Percentiles rank a stretch among this genome's conserved stretches.
These are phyloP conservation scores for Schizosaccharomyces versatilis DNA, from an alignment of 1,139 yeast genomes.

Conservation along the genomic window DNA sequence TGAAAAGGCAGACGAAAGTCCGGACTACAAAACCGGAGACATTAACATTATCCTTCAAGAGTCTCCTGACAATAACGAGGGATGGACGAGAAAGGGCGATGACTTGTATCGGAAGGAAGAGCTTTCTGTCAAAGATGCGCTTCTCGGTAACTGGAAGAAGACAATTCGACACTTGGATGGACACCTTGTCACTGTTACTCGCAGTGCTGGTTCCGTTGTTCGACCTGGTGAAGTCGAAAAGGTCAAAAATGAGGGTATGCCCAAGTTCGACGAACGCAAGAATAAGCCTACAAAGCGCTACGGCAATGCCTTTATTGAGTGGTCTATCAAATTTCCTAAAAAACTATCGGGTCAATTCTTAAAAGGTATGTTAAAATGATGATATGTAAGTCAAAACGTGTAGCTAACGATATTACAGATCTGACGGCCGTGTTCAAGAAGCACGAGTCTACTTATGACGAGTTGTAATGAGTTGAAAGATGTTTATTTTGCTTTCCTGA, in stretches of 20 bases:
- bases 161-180: constrained; percentile 42
- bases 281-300: constrained; percentile 16
- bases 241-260: constrained; percentile 69
- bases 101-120: constrained; percentile 66
- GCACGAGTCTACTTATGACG: not conserved
- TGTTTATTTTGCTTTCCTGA: no score
- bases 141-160: constrained; percentile 60
- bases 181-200: constrained; percentile 28
- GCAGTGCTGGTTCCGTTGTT: constrained; percentile 32
- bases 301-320: constrained; percentile 4
- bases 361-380: not conserved
- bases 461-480: not conserved
- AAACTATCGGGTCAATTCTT: not conserved
- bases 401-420: not conserved
- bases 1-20: constrained; percentile 69
- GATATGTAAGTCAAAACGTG: not conserved
- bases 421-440: not conserved
- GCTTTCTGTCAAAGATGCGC: constrained; percentile 47
- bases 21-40: constrained; percentile 69
- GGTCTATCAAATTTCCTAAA: constrained; percentile 4
- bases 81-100: constrained; percentile 60
- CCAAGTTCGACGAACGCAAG: constrained; percentile 27
- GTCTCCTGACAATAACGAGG: constrained; percentile 34
- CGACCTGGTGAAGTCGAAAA: constrained; percentile 49
- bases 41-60: constrained; percentile 38